Conservation (phyloP, 2,329 filamentous ascomycete genomes). For the Stachybotrys echinatus region DNA sequence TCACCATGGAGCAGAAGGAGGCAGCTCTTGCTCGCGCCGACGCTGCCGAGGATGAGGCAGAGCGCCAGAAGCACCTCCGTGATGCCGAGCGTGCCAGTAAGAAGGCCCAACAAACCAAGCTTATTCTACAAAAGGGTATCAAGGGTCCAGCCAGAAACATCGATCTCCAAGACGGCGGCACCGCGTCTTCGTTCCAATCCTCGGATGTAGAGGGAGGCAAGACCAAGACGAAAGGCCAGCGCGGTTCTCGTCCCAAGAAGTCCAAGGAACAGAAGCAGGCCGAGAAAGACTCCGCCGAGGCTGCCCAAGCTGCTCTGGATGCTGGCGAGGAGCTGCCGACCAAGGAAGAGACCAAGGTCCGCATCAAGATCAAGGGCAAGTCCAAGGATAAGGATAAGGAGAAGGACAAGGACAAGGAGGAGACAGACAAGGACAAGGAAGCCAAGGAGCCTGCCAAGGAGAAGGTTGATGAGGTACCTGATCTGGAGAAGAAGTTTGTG, state of each 20-base stretch:
- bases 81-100: slow-evolving; percentile 88
- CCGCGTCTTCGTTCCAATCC: slow-evolving; percentile 77
- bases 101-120: slow-evolving; percentile 86
- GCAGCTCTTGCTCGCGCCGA: slow-evolving; percentile 73
- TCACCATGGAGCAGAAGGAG: slow-evolving; percentile 87
- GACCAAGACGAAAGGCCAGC: slow-evolving; percentile 45
- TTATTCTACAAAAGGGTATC: slow-evolving; percentile 80
- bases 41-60: slow-evolving; percentile 73
- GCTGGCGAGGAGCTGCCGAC: slow-evolving; percentile 65
- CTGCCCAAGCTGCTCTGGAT: slow-evolving; percentile 78
- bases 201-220: slow-evolving; percentile 50
- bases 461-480: slow-evolving; percentile 43
- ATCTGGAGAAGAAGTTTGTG: slow-evolving; percentile 63
- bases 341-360: slow-evolving; percentile 55
- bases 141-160: slow-evolving; percentile 68
- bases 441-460: slow-evolving; percentile 42
- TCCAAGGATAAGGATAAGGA: slow-evolving; percentile 36
- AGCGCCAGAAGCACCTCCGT: slow-evolving; percentile 72
- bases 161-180: slow-evolving; percentile 79
- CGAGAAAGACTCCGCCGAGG: slow-evolving; percentile 78
- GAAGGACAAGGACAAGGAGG: slow-evolving; percentile 39
- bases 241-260: slow-evolving; percentile 75
- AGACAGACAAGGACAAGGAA: slow-evolving; percentile 31
- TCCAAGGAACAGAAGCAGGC: slow-evolving; percentile 81
- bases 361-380: slow-evolving; percentile 57